A percentile compares a stretch with the other conserved stretches of the same genome.
These are phyloP conservation scores for Mortierella sp. DNA, from an alignment of 371 early-diverging fungal species.

Conservation along the genomic window DNA sequence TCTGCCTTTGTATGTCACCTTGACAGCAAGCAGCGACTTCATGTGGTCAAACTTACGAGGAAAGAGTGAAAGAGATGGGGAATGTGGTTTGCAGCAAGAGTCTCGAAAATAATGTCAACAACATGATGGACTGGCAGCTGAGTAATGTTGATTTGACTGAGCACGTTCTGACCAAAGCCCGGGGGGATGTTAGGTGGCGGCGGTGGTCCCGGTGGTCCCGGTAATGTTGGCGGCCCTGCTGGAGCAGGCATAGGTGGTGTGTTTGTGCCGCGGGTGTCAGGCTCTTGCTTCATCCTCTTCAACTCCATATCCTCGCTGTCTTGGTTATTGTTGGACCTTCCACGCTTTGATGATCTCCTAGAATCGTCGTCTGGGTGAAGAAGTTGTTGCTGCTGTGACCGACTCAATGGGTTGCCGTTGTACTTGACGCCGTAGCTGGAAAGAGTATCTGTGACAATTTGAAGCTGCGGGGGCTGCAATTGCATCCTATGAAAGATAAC, in stretches of 20 bases:
- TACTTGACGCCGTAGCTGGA: conserved; percentile 43
- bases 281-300: conserved; percentile 44
- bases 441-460: conserved; percentile 38
- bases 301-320: conserved; percentile 35
- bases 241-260: conserved; percentile 18
- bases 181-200: conserved; percentile 38
- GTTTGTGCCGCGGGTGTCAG: conserved; percentile 13
- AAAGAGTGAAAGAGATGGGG: conserved; percentile 56
- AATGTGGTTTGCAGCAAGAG: conserved; percentile 36
- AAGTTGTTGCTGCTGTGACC: conserved; percentile 52
- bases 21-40: not conserved
- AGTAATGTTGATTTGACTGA: conserved; percentile 51
- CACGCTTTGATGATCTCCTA: conserved; percentile 35
- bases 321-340: conserved; percentile 24
- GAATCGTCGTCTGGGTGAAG: conserved; percentile 48
- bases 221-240: not conserved
- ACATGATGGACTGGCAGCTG: conserved; percentile 53
- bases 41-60: conserved; percentile 24
- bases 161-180: conserved; percentile 46
- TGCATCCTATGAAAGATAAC: conserved; percentile 21
- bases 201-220: conserved; percentile 2
- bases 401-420: conserved; percentile 36
- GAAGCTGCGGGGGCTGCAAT: conserved; percentile 34
- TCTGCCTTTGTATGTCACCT: not conserved
- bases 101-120: conserved; percentile 55